These are phyloP conservation scores for Aurinia saxatilis DNA, from an alignment of 345 rosid genomes.

Conservation along the genomic window DNA sequence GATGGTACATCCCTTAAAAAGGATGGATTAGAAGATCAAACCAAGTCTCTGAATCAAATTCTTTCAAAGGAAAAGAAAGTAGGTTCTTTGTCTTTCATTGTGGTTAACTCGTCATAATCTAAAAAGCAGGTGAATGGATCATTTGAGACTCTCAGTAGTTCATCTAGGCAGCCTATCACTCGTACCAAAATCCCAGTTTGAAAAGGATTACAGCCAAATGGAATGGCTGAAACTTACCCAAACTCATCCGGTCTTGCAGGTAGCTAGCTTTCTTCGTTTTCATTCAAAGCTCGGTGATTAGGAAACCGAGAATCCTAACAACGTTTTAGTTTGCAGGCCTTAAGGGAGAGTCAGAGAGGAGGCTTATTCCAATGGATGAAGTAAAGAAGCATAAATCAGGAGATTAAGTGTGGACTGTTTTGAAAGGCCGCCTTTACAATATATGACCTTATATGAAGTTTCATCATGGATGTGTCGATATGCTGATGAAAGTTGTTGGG, in stretches of 20 bases:
- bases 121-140: conserved; percentile 27
- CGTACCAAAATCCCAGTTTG: conserved; percentile 83
- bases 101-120: conserved; percentile 35
- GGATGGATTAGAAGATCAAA: conserved; percentile 25
- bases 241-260: conserved; percentile 94
- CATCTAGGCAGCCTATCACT: conserved; percentile 45
- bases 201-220: conserved; percentile 84
- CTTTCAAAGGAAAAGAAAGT: conserved; percentile 36
- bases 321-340: conserved; percentile 38
- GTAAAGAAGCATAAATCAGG: conserved; percentile 65
- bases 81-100: conserved; percentile 66
- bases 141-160: conserved; percentile 21
- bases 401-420: conserved; percentile 90
- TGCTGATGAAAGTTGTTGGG: conserved; percentile 83
- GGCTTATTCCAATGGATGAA: conserved; percentile 65
- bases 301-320: too few species aligned
- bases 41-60: conserved; percentile 27
- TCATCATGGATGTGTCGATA: conserved; percentile 93
- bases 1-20: conserved; percentile 19
- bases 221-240: conserved; percentile 78
- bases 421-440: conserved; percentile 84
- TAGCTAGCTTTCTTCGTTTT: conserved; percentile 1
- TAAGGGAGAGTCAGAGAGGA: conserved; percentile 72
- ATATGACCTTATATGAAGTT: conserved; percentile 85
- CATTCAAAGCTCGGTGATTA: too few species aligned